phyloP scores from a whole-genome alignment of 2,329 filamentous ascomycete species.

The Claviceps cyperi region DNA sequence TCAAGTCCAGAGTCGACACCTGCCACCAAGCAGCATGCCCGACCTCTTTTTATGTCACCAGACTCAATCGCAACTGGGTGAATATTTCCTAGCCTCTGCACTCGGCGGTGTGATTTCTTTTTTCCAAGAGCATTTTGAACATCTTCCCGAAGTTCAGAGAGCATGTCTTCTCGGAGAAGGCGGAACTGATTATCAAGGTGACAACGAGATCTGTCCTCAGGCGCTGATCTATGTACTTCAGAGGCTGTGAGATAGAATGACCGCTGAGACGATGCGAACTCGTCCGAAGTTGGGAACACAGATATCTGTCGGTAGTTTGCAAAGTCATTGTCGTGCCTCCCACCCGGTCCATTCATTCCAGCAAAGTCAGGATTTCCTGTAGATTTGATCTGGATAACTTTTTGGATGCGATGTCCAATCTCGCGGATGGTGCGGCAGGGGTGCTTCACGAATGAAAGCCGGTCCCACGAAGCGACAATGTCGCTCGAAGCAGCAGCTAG shows the following conservation, averaged over 20 bases:
- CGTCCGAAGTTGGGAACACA: conserved; percentile 52
- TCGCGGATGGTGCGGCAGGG: conserved; percentile 12
- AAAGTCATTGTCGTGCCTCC: conserved; percentile 62
- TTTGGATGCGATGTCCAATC: conserved; percentile 24
- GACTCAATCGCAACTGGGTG: not conserved
- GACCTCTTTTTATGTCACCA: not conserved
- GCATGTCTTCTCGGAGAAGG: conserved; percentile 55
- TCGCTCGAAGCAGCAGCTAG: not conserved
- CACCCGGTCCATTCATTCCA: conserved; percentile 44
- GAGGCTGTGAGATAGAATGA: conserved; percentile 38
- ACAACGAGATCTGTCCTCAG: conserved; percentile 8
- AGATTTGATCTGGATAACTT: conserved; percentile 19
- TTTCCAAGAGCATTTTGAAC: not conserved
- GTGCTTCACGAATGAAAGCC: conserved; percentile 12
- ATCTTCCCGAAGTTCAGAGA: conserved; percentile 50
- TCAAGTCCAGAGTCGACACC: not conserved
- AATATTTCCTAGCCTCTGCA: conserved; percentile 19
- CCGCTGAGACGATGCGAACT: conserved; percentile 37
- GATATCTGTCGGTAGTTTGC: conserved; percentile 43
- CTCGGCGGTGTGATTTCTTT: conserved; percentile 12
- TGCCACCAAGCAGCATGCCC: not conserved
- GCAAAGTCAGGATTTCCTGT: conserved; percentile 1
- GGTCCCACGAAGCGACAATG: conserved; percentile 10
- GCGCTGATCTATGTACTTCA: conserved; percentile 25
- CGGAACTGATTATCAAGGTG: conserved; percentile 62